Percentiles rank a stretch among this genome's conserved stretches.
phyloP scores from a whole-genome alignment of 2,329 filamentous ascomycete species.

The Rutstroemia sp. region DNA sequence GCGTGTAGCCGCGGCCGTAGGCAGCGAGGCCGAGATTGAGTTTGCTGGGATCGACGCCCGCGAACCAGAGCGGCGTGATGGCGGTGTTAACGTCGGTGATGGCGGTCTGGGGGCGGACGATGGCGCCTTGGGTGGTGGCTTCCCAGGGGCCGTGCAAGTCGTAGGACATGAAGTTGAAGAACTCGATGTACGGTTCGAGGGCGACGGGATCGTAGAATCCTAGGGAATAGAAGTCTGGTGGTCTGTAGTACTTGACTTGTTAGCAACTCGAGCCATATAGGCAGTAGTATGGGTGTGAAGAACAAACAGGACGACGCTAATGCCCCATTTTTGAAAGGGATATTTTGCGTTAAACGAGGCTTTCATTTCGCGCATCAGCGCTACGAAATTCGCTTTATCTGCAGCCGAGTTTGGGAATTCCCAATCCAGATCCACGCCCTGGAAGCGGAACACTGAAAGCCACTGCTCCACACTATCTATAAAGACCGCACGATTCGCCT shows the following conservation, averaged over 20 bases:
- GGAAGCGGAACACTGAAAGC: conserved; percentile 32
- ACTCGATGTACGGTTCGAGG: conserved; percentile 26
- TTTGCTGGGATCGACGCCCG: conserved; percentile 33
- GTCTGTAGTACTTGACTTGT: conserved; percentile 15
- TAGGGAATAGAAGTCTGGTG: conserved; percentile 28
- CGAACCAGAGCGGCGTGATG: conserved; percentile 35
- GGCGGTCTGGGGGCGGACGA: conserved; percentile 35
- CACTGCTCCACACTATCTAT: conserved; percentile 31
- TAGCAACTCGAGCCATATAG: neutral
- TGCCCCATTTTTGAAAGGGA: conserved; percentile 20
- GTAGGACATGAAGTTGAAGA: conserved; percentile 32
- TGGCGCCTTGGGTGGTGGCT: conserved; percentile 20
- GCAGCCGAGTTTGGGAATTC: conserved; percentile 34
- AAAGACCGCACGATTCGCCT: conserved; percentile 30
- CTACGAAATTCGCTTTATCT: conserved; percentile 32
- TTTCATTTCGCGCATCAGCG: conserved; percentile 25
- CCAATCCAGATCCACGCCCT: conserved; percentile 41
- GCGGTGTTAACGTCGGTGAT: conserved; percentile 35
- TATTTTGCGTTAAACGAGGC: conserved; percentile 31
- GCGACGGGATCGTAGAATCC: conserved; percentile 26
- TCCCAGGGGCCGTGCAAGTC: conserved; percentile 39
- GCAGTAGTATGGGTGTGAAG: neutral
- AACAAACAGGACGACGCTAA: conserved; percentile 34
- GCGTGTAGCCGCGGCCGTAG: conserved; percentile 40
- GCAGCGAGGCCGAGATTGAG: conserved; percentile 40